Evolutionary conservation across 495 filamentous ascomycete genomes (phyloP), one percentile per base, ranked within the genome.

Genomic region (Annulohypoxylon moriforme): DNA sequence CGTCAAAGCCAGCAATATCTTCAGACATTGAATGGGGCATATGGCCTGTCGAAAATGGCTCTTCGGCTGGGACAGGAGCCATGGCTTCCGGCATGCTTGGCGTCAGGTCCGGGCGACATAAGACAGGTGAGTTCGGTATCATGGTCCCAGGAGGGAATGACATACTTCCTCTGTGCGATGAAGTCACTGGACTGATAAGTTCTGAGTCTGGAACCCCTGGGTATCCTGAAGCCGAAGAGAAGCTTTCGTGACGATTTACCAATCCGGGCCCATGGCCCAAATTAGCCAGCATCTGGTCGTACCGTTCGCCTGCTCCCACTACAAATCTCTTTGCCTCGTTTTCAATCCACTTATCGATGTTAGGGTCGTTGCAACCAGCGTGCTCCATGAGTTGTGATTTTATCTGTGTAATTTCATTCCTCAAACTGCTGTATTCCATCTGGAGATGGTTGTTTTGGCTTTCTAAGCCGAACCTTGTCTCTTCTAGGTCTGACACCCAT

Each of bases 401-500:
- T 33, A 90, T 77, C 5, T 73, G 76, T 34, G 85, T 80, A 27
- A 88, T 81, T 73, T 90, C 84, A 2, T 78, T 74, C 7, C 78
- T 73, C 13, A 87, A 74, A 8, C 64, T 78, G 14, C 79, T 76
- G 22, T 82, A 79, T 58, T 82, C 77, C 72, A 75, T 73, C 22
- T 79, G 78, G 31, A 85, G 75, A 10, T 72, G 60, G 3, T 65
- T 71, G 46, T 83, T 72, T 44, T 79, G 67, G 9, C 63, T 71
- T 64, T 84, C 83, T 24, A 85, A 71, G n/a, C 62, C 70, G n/a
- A 76, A 64, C 53, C 76, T 83, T 20, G 78, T 79, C 36, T 82
- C 78, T 67, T 92, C 88, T 3, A 93, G 81, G 25, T 87, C 84
- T 42, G 86, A 81, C 6, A 89, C 89, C 77, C 88, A 90, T 69